Percentiles rank a stretch among this genome's conserved stretches.
Evolutionary conservation across 208 protist species (phyloP).

Genomic region (Trichomonas gallinae): DNA sequence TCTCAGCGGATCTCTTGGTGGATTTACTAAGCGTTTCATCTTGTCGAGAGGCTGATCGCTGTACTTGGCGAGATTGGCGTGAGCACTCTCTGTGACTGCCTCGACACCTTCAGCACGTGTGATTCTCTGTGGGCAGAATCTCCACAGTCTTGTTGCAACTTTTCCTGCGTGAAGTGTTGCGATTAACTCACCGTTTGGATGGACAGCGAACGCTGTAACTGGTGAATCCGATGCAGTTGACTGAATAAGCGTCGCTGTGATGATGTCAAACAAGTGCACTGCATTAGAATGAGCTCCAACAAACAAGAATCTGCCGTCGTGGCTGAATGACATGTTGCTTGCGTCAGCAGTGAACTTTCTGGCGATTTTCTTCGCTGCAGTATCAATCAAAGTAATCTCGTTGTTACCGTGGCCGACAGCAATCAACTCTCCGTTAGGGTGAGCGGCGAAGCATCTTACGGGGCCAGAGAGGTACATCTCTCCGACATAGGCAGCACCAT

Average conservation of each 20-base stretch:
- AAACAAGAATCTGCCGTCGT: not conserved
- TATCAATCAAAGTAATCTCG: not conserved
- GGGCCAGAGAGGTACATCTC: not conserved
- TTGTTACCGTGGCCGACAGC: not conserved
- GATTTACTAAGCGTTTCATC: not conserved
- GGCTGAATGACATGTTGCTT: not conserved
- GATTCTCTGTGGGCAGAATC: not conserved
- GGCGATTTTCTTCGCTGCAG: not conserved
- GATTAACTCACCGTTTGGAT: not conserved
- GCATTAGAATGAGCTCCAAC: not conserved
- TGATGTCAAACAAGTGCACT: not conserved
- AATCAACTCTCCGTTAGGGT: not conserved
- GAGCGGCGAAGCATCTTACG: not conserved
- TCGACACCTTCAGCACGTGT: not conserved
- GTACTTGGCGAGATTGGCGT: not conserved
- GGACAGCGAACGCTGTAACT: not conserved
- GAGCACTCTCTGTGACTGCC: not conserved
- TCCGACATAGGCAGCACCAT: not conserved
- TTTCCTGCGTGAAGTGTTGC: not conserved
- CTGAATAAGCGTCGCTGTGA: not conserved
- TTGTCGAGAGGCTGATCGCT: not conserved
- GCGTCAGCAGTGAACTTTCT: not conserved
- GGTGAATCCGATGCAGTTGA: not conserved
- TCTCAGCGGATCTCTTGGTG: not conserved
- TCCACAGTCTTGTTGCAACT: conserved; percentile 1